phyloP scores from a whole-genome alignment of 495 filamentous ascomycete species.

The Talaromyces stipitatus region DNA sequence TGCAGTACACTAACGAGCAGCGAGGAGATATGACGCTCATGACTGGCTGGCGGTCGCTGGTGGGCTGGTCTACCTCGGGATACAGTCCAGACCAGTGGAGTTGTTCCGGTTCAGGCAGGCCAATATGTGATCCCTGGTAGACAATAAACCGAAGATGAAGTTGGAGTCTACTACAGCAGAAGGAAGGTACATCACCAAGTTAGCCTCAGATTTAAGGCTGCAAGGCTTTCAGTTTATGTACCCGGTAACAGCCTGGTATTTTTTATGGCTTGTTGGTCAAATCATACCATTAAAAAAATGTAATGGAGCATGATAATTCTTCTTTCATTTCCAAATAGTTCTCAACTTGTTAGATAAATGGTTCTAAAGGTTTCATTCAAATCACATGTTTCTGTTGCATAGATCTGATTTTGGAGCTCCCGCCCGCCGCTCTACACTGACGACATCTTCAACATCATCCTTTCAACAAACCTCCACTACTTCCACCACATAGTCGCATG shows the following conservation, averaged over 20 bases:
- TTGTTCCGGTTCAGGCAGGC: not conserved
- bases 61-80: constrained; percentile 1
- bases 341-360: not conserved
- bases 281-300: no score
- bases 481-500: not conserved
- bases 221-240: no score
- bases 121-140: not conserved
- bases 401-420: not conserved
- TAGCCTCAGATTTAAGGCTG: no score
- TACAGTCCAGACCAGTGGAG: constrained; percentile 1
- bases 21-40: not conserved
- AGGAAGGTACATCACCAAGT: not conserved
- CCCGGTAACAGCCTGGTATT: no score
- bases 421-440: no score
- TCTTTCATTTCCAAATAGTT: not conserved
- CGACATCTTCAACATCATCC: not conserved
- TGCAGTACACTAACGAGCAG: not conserved
- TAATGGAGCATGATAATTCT: not conserved
- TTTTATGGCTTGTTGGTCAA: no score
- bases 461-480: not conserved
- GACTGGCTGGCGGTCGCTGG: not conserved
- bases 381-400: not conserved
- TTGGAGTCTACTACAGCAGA: not conserved
- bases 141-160: not conserved
- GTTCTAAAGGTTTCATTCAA: not conserved